Conservation (phyloP, 164 flowering plant species). For the Vitis rotundifolia region DNA sequence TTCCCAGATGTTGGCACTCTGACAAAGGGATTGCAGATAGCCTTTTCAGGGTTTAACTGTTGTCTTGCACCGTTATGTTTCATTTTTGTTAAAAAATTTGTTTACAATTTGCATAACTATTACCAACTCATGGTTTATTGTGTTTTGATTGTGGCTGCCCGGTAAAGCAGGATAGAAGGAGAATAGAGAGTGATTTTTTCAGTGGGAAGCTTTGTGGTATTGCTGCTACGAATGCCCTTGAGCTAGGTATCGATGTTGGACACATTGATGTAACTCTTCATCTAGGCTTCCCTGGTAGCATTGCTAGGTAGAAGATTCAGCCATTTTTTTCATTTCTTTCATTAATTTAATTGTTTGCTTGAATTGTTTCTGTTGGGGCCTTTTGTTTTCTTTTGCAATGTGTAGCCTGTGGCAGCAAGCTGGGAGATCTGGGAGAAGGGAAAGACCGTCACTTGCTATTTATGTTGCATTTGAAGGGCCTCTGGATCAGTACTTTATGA, state of each 20-base stretch:
- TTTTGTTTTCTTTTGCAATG: slow-evolving; percentile 4
- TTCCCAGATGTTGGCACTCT: no score
- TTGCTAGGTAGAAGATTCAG: slow-evolving; percentile 64
- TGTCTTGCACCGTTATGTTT: no score
- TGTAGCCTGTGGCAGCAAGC: slow-evolving; percentile 98
- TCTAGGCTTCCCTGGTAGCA: slow-evolving; percentile 96
- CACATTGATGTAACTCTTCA: slow-evolving; percentile 93
- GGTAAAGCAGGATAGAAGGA: slow-evolving; percentile 76
- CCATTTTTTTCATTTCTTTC: background rate
- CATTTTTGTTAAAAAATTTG: no score
- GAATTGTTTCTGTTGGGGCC: slow-evolving; percentile 1
- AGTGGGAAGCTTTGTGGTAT: slow-evolving; percentile 83
- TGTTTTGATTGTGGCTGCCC: slow-evolving; percentile 1
- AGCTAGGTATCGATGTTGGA: slow-evolving; percentile 97
- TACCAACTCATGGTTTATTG: background rate
- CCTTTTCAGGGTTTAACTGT: no score
- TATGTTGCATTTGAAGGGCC: slow-evolving; percentile 96
- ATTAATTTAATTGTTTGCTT: background rate
- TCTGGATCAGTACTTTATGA: slow-evolving; percentile 94
- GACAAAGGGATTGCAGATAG: no score
- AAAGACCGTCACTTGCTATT: slow-evolving; percentile 75
- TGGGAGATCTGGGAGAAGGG: slow-evolving; percentile 96
- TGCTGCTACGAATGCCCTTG: slow-evolving; percentile 98
- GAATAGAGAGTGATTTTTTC: slow-evolving; percentile 83
- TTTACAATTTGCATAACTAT: no score